Conservation (phyloP, 148 eudicot species). For the Fagopyrum esculentum region DNA sequence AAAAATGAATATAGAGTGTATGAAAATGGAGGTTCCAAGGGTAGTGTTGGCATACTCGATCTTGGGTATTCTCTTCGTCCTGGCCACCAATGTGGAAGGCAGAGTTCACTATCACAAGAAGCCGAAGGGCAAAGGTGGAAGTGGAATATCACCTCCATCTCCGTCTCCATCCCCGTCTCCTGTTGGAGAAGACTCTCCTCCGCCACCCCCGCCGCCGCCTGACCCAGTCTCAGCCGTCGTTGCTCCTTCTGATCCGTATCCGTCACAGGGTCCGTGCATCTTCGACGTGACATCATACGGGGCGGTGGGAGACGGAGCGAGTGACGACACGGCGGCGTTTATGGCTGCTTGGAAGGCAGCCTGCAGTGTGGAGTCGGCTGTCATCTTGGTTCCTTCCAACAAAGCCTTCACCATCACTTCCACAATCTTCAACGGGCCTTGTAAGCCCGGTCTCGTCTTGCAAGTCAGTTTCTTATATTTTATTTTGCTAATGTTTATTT, state of each 20-base stretch:
- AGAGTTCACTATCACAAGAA: conserved; percentile 54
- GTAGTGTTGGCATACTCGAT: neutral
- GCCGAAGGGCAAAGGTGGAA: conserved; percentile 8
- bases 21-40: conserved; percentile 16
- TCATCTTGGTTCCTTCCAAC: conserved; percentile 44
- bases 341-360: conserved; percentile 82
- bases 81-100: conserved; percentile 23
- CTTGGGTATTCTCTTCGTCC: neutral
- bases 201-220: conserved; percentile 28
- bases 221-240: conserved; percentile 22
- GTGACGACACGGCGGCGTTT: conserved; percentile 74
- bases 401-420: conserved; percentile 64
- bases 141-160: conserved; percentile 15
- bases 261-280: conserved; percentile 25
- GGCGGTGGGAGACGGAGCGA: conserved; percentile 71
- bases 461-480: conserved; percentile 35
- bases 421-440: conserved; percentile 82
- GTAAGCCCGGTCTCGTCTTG: conserved; percentile 69
- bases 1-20: conserved; percentile 4
- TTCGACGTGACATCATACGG: conserved; percentile 68
- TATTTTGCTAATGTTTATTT: too few relatives aligned
- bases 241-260: conserved; percentile 36
- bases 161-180: conserved; percentile 20
- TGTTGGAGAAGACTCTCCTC: neutral
- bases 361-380: conserved; percentile 58